phyloP scores from a whole-genome alignment of 2,329 filamentous ascomycete genomes.

The Scolecobasidium constrictum region DNA sequence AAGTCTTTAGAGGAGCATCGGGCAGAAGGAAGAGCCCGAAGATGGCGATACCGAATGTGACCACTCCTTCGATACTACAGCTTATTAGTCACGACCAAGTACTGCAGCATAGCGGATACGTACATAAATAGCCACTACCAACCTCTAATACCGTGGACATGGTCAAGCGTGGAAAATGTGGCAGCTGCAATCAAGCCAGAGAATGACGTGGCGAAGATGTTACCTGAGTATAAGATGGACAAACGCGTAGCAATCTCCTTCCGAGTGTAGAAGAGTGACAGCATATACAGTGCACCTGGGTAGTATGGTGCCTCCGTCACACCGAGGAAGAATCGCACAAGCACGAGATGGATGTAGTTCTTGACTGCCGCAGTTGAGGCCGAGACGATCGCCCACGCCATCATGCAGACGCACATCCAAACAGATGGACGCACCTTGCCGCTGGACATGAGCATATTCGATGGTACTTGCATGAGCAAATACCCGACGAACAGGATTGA shows the following conservation, averaged over 20 bases:
- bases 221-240: slow-evolving; percentile 40
- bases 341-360: slow-evolving; percentile 33
- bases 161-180: slow-evolving; percentile 37
- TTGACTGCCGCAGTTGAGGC: slow-evolving; percentile 26
- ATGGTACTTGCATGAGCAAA: slow-evolving; percentile 41
- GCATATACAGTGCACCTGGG: slow-evolving; percentile 37
- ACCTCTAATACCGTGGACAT: slow-evolving; percentile 35
- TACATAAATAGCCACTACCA: slow-evolving; percentile 45
- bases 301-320: slow-evolving; percentile 42
- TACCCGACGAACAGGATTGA: slow-evolving; percentile 33
- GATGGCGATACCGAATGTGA: slow-evolving; percentile 19
- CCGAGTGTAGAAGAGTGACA: slow-evolving; percentile 33
- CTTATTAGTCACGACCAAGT: neutral
- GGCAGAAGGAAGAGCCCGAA: slow-evolving; percentile 30
- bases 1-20: slow-evolving; percentile 25
- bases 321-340: slow-evolving; percentile 38
- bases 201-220: slow-evolving; percentile 34
- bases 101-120: neutral
- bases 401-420: slow-evolving; percentile 38
- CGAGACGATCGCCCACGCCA: slow-evolving; percentile 39
- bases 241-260: slow-evolving; percentile 41
- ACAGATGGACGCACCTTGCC: slow-evolving; percentile 31
- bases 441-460: slow-evolving; percentile 40
- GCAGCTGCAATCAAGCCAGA: slow-evolving; percentile 45
- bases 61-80: slow-evolving; percentile 14